Base-by-base conservation (phyloP, 345 rosid genomes). In the Rhizophora apiculata region DNA sequence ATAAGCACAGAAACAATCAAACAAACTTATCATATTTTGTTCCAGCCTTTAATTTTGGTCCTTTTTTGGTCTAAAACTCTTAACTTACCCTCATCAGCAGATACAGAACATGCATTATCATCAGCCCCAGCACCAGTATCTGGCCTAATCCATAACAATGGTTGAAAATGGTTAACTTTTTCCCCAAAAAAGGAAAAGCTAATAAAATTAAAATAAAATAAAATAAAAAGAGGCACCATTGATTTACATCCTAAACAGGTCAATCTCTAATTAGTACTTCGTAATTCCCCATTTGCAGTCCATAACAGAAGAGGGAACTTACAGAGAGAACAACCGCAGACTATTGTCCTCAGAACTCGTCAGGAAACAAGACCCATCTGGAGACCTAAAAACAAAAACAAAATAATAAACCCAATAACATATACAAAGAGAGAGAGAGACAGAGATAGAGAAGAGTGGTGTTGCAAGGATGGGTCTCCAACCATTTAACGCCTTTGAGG, bases 401-500 rank as follows among this genome's bases (percentile, higher is more conserved):
- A 66, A 63, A 51, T 13, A 24, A 55, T 31, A 66, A 68, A 60
- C 7, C 4, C 22, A 63, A 32, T 18, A 3, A 18, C 20, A 20
- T 49, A 19, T 27, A 22, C n/a, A 37, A 30, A 27, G 65, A 36
- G 37, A 48, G 62, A 11, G 8, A 69, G 37, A 57, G 32, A 2
- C 16, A 7, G 49, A 48, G 65, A 39, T 7, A 22, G 49, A 55
- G 5, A 0, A 36, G 24, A 24, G 24, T 24, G 8, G 6, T 30
- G 53, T 62, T 58, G 75, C 2, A 51, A 16, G 2, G 0, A 7
- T 0, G 52, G 0, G 56, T 37, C 66, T 88, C 98, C 99, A 86
- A 89, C 98, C 99, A 90, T 82, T 88, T 88, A 68, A 88, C 77
- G 80, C 86, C 93, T 82, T 95, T 90, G 74, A 88, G 89, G 82